Percentiles rank a stretch among this genome's conserved stretches.
Conservation (phyloP, 805 yeast species). For the Ogataea pini region DNA sequence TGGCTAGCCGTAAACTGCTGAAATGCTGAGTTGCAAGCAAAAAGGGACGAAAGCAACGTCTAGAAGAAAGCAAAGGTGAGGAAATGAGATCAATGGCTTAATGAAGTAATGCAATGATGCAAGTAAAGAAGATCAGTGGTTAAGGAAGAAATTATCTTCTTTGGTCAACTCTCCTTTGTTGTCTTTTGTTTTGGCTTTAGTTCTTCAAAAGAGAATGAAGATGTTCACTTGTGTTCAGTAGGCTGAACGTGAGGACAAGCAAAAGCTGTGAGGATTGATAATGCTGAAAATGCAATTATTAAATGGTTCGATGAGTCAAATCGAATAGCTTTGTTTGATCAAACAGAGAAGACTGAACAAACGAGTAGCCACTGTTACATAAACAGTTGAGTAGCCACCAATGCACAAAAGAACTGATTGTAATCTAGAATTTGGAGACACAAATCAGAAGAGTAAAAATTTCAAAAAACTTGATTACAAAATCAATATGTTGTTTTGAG, state of each 20-base stretch:
- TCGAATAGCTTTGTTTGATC: background rate
- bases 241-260: no score
- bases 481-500: background rate
- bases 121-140: background rate
- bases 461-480: background rate
- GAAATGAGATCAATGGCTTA: background rate
- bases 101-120: background rate
- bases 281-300: slow-evolving; percentile 1
- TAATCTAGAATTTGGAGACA: background rate
- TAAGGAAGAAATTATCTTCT: background rate
- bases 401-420: slow-evolving; percentile 2
- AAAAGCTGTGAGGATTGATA: background rate
- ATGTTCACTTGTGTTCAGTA: no score
- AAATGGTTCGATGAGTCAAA: background rate
- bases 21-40: background rate
- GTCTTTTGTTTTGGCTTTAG: background rate
- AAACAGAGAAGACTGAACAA: background rate
- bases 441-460: background rate
- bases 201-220: no score
- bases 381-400: slow-evolving; percentile 1
- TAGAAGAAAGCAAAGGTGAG: background rate
- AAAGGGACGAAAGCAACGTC: background rate
- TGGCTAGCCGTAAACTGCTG: background rate
- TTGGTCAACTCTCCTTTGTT: background rate
- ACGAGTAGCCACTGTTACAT: background rate